Evolutionary conservation across 2,329 filamentous ascomycete species (phyloP).

Genomic region (Blastomyces silverae): DNA sequence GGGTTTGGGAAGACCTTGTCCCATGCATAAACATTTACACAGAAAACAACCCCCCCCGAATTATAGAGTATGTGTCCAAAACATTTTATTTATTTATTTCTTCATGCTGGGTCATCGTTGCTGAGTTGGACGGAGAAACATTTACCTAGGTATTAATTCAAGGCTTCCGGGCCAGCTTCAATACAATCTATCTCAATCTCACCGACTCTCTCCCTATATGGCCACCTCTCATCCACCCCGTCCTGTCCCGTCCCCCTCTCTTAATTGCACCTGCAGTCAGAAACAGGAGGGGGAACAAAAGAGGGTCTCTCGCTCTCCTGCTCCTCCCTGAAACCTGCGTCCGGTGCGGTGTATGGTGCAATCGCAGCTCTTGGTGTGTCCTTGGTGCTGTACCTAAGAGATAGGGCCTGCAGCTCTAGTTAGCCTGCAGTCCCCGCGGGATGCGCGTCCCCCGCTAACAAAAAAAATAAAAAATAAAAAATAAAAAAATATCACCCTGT

Average conservation of each 20-base stretch:
- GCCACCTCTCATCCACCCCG: background rate
- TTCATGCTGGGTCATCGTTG: too few relatives aligned
- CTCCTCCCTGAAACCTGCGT: background rate
- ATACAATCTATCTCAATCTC: background rate
- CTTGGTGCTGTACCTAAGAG: background rate
- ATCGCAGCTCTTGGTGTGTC: background rate
- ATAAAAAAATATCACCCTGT: too few relatives aligned
- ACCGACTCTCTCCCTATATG: too few relatives aligned
- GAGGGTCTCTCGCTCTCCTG: background rate
- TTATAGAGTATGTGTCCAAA: too few relatives aligned
- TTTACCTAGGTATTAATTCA: too few relatives aligned
- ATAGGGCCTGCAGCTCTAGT: background rate
- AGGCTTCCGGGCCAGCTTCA: too few relatives aligned
- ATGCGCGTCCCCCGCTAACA: background rate
- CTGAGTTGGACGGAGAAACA: too few relatives aligned
- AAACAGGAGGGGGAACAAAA: constrained; percentile 6
- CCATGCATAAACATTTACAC: too few relatives aligned
- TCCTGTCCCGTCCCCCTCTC: too few relatives aligned
- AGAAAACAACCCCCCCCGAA: too few relatives aligned
- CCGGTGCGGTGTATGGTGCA: background rate
- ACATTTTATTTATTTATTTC: too few relatives aligned
- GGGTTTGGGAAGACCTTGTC: too few relatives aligned
- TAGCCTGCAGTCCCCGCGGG: background rate
- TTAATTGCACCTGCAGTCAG: background rate
- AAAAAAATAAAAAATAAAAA: background rate